Evolutionary conservation across 2,329 filamentous ascomycete genomes (phyloP), one percentile per base, ranked within the genome.

Genomic region (Fusarium pseudocircinatum): DNA sequence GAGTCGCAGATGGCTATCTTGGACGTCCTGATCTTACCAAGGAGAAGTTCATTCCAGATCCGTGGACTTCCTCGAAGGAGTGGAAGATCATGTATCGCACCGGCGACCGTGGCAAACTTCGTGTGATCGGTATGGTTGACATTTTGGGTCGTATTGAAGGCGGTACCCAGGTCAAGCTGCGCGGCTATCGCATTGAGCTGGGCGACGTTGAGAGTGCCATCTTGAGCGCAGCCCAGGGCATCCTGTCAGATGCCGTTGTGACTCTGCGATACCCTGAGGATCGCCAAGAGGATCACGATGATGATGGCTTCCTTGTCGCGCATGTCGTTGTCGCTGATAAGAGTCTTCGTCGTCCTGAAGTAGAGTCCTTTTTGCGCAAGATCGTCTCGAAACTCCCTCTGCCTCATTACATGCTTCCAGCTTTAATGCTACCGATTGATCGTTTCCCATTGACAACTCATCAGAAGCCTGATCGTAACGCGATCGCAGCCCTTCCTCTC

Each of bases 151-250:
- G 85, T 0, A 81, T 84, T 3, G 76, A 66, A 2, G 84, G 83
- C 7, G 84, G 87, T 58, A 83, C 81, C 2, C 82, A 85, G 47
- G 76, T 87, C 68, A 88, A 88, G 70, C 75, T 88, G 4, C 78
- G 81, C 4, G 85, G 85, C 2, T 58, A 84, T 6, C 81, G 85
- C 2, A 82, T 88, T 30, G 86, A 89, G 20, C 75, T 89, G 1
- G 73, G 78, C 7, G 87, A 89, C 5, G 58, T 78, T 6, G 70
- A 73, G 28, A 58, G 42, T 9, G 49, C 69, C 1, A 47, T 72
- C 7, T 28, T 71, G 15, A 56, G 32, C 18, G 36, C 67, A 3
- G 52, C 69, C 0, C 39, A 68, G 13, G 63, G 69, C 1, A 5
- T 49, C 4, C 30, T 72, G 9, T 53, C 63, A 4, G 63, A 61